Percentiles rank a stretch among this genome's conserved stretches.
Evolutionary conservation across 2,329 filamentous ascomycete species (phyloP).

Genomic region (Aaosphaeria pasadenensis): DNA sequence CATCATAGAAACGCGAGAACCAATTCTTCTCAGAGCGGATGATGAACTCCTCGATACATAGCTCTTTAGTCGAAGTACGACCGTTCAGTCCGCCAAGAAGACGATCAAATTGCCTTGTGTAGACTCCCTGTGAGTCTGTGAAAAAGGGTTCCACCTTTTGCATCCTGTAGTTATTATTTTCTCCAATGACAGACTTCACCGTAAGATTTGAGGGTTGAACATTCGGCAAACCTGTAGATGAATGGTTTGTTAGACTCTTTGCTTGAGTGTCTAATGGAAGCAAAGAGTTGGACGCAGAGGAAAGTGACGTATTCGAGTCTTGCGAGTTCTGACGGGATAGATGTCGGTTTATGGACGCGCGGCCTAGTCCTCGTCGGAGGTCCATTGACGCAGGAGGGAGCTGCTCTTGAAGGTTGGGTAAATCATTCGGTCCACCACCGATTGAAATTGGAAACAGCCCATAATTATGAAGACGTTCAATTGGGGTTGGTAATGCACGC

Average conservation of each 20-base stretch:
- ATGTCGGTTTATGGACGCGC: constrained; percentile 1
- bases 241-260: not conserved
- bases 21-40: constrained; percentile 65
- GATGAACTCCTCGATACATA: constrained; percentile 65
- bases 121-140: constrained; percentile 62
- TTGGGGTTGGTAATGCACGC: not conserved
- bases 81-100: constrained; percentile 43
- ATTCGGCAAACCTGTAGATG: constrained; percentile 1
- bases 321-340: constrained; percentile 10
- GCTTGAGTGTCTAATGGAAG: not conserved
- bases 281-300: not conserved
- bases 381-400: not conserved
- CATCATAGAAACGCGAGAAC: constrained; percentile 43
- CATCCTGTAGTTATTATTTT: constrained; percentile 60
- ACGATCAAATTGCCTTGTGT: constrained; percentile 45
- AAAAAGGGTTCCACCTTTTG: constrained; percentile 68
- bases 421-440: too few relatives aligned
- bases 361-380: constrained; percentile 4
- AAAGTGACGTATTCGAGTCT: constrained; percentile 7
- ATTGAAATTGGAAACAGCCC: constrained; percentile 7
- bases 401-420: constrained; percentile 2
- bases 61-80: constrained; percentile 54
- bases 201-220: constrained; percentile 41
- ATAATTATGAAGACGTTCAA: constrained; percentile 5
- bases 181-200: constrained; percentile 56